Percentiles rank a stretch among this genome's conserved stretches.
Evolutionary conservation across 2,329 filamentous ascomycete species (phyloP).

Genomic region (Epichloe hybrida): DNA sequence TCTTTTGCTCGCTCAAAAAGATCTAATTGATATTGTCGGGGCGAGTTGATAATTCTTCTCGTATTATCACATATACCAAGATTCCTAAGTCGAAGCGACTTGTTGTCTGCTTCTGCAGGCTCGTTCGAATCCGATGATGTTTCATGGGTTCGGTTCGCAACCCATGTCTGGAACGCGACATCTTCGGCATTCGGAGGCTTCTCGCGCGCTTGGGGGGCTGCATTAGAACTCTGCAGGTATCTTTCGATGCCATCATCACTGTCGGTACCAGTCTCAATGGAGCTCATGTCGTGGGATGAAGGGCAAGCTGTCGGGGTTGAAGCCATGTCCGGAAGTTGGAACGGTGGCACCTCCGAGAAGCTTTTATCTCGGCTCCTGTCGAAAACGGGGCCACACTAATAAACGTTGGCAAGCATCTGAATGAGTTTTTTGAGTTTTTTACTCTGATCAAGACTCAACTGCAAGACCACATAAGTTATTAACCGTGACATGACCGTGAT

Average conservation of each 20-base stretch:
- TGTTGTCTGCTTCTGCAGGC: background rate
- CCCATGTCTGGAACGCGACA: conserved; percentile 7
- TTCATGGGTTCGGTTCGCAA: background rate
- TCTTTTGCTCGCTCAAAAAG: conserved; percentile 77
- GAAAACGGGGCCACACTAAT: background rate
- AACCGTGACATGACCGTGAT: no score
- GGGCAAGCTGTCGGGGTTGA: background rate
- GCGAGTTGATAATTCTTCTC: conserved; percentile 54
- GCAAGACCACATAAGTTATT: no score
- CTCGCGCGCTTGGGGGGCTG: background rate
- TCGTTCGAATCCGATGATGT: background rate
- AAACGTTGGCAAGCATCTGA: no score
- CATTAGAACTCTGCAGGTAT: background rate
- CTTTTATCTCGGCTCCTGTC: background rate
- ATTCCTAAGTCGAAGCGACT: background rate
- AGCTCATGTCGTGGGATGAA: background rate
- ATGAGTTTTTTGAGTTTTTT: no score
- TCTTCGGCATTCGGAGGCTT: conserved; percentile 3
- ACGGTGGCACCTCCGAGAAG: background rate
- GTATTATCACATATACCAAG: background rate
- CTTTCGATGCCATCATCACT: conserved; percentile 2
- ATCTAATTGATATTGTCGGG: conserved; percentile 83
- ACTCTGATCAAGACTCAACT: no score
- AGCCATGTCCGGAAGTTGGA: background rate
- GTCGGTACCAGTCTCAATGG: conserved; percentile 4